These are phyloP conservation scores for Leccinum incarnatum DNA, from an alignment of 768 basidiomycete genomes.

Conservation along the genomic window DNA sequence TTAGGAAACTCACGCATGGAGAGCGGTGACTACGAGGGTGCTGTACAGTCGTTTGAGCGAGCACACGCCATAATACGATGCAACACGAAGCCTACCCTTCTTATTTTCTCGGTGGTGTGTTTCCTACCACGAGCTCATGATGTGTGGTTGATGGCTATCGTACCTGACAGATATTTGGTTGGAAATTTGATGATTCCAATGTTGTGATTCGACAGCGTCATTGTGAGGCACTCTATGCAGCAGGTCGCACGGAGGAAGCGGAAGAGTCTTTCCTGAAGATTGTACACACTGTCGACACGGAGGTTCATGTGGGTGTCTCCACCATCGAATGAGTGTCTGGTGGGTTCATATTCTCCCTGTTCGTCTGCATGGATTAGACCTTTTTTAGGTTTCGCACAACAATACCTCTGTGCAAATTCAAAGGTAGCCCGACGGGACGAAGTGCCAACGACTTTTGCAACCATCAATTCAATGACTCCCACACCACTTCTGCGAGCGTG, in stretches of 20 bases:
- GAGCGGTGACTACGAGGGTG: neutral
- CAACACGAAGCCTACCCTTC: neutral
- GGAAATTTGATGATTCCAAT: neutral
- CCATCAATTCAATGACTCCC: neutral
- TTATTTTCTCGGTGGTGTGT: neutral
- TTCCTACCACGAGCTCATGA: neutral
- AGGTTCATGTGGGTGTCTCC: neutral
- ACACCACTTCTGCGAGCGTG: neutral
- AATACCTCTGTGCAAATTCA: neutral
- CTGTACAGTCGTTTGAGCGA: neutral
- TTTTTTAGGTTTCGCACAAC: neutral
- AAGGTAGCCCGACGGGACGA: neutral
- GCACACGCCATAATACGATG: neutral
- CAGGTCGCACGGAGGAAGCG: neutral
- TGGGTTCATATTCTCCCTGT: neutral
- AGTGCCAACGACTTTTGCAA: neutral
- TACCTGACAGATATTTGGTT: neutral
- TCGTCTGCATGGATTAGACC: neutral
- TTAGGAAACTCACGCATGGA: neutral
- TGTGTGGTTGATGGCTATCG: neutral
- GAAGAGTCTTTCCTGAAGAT: neutral
- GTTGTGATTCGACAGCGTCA: neutral
- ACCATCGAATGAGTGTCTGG: neutral
- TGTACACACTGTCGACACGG: neutral
- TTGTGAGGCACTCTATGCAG: neutral